A percentile compares a stretch with the other conserved stretches of the same genome.
These are phyloP conservation scores for Biscogniauxia mediterranea DNA, from an alignment of 2,329 filamentous ascomycete genomes.

Conservation along the genomic window DNA sequence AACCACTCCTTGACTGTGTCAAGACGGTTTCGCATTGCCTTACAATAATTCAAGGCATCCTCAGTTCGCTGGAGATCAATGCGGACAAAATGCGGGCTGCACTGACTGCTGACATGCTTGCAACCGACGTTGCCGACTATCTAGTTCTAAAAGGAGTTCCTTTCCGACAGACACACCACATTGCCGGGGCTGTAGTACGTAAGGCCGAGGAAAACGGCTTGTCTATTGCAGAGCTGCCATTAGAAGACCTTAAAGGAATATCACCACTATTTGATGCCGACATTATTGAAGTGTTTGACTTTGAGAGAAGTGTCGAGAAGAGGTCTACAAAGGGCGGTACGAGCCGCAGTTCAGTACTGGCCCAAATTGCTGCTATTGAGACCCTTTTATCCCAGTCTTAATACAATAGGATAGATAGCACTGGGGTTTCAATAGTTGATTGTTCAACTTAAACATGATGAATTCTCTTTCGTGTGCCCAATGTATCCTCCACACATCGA, in stretches of 20 bases:
- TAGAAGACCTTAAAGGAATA: constrained; percentile 64
- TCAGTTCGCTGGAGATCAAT: constrained; percentile 68
- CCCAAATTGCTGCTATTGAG: too few relatives aligned
- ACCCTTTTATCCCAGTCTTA: too few relatives aligned
- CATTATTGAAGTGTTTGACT: constrained; percentile 72
- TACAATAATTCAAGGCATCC: constrained; percentile 77
- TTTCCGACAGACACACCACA: constrained; percentile 82
- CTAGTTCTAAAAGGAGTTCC: constrained; percentile 70
- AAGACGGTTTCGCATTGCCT: constrained; percentile 80
- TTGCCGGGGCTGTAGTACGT: constrained; percentile 73
- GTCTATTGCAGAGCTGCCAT: constrained; percentile 69
- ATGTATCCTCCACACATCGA: too few relatives aligned
- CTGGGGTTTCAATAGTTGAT: too few relatives aligned
- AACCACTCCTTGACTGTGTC: constrained; percentile 81
- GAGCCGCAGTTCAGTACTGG: constrained; percentile 18
- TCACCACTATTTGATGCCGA: constrained; percentile 65
- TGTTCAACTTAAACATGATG: too few relatives aligned
- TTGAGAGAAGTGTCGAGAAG: constrained; percentile 79
- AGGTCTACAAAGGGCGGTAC: constrained; percentile 63
- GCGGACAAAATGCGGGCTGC: constrained; percentile 77
- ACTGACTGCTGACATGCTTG: constrained; percentile 80
- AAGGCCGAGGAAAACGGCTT: constrained; percentile 63
- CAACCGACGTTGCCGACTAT: constrained; percentile 68
- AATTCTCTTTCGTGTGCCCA: too few relatives aligned
- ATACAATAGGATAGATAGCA: too few relatives aligned